phyloP scores from a whole-genome alignment of 2,329 filamentous ascomycete species.

The Claviceps quebecensis region DNA sequence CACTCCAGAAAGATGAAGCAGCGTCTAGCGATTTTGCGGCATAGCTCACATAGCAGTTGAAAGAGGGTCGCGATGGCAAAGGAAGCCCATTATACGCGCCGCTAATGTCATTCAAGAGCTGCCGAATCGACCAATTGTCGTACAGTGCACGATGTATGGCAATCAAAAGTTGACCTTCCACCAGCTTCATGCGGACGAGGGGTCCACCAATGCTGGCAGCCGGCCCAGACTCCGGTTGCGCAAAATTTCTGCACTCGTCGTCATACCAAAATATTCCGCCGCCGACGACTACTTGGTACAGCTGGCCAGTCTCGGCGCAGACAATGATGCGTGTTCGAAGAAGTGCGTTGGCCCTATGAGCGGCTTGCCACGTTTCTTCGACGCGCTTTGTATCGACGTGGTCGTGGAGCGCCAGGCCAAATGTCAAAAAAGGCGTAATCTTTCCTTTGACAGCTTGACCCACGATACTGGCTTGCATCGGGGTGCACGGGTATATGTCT shows the following conservation, averaged over 20 bases:
- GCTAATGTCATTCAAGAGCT: not conserved
- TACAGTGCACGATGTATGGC: not conserved
- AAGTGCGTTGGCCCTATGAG: not conserved
- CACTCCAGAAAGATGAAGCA: too few species aligned
- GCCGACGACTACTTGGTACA: constrained; percentile 1
- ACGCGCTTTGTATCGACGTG: not conserved
- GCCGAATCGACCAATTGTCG: not conserved
- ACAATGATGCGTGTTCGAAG: not conserved
- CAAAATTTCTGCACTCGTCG: not conserved
- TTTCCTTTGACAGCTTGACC: not conserved
- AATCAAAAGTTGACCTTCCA: not conserved
- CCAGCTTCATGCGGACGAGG: not conserved
- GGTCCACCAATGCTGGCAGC: not conserved
- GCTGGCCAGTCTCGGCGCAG: not conserved
- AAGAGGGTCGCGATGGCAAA: not conserved
- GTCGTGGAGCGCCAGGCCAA: not conserved
- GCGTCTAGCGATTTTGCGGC: too few species aligned
- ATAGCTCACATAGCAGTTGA: not conserved
- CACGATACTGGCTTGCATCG: not conserved
- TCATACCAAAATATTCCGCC: not conserved
- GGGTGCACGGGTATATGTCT: constrained; percentile 1
- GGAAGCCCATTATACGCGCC: not conserved
- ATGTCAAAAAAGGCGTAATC: not conserved
- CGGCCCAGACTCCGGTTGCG: not conserved
- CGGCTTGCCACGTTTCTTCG: not conserved